phyloP scores from a whole-genome alignment of 2,329 filamentous ascomycete species.

The Calycina herbarum region DNA sequence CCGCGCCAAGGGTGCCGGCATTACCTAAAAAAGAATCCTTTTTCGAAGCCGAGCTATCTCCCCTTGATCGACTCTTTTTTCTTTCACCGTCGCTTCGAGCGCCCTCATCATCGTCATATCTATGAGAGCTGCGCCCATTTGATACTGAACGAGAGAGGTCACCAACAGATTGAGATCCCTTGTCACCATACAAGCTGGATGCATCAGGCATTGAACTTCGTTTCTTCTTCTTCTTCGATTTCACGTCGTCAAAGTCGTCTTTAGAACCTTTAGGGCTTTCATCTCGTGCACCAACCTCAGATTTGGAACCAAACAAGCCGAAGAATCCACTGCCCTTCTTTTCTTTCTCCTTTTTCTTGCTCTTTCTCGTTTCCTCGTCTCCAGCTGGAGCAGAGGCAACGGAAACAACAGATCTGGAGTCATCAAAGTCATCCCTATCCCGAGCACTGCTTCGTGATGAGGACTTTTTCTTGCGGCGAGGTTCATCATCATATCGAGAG shows the following conservation, averaged over 20 bases:
- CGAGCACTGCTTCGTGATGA: slow-evolving; percentile 41
- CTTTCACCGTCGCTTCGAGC: slow-evolving; percentile 30
- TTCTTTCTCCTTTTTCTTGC: slow-evolving; percentile 40
- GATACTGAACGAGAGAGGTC: slow-evolving; percentile 30
- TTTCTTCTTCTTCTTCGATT: slow-evolving; percentile 38
- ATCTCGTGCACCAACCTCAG: slow-evolving; percentile 31
- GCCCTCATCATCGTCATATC: slow-evolving; percentile 27
- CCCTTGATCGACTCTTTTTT: slow-evolving; percentile 33
- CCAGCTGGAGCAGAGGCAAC: slow-evolving; percentile 45
- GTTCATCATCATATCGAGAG: slow-evolving; percentile 34
- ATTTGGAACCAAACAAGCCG: slow-evolving; percentile 41
- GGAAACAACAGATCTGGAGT: slow-evolving; percentile 47
- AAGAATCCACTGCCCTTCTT: slow-evolving; percentile 48
- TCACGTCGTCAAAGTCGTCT: slow-evolving; percentile 34
- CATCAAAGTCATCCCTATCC: slow-evolving; percentile 50
- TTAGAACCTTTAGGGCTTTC: slow-evolving; percentile 29
- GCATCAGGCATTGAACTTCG: slow-evolving; percentile 33
- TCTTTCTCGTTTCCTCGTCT: slow-evolving; percentile 41
- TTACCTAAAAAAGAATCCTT: slow-evolving; percentile 70
- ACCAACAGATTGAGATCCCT: slow-evolving; percentile 27
- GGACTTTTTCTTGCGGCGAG: slow-evolving; percentile 16
- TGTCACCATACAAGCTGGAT: slow-evolving; percentile 29
- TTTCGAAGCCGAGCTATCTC: slow-evolving; percentile 31
- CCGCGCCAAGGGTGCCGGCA: slow-evolving; percentile 68
- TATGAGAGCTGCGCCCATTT: slow-evolving; percentile 28